Conservation (phyloP, 306 rosid genomes). For the Canavalia ensiformis region DNA sequence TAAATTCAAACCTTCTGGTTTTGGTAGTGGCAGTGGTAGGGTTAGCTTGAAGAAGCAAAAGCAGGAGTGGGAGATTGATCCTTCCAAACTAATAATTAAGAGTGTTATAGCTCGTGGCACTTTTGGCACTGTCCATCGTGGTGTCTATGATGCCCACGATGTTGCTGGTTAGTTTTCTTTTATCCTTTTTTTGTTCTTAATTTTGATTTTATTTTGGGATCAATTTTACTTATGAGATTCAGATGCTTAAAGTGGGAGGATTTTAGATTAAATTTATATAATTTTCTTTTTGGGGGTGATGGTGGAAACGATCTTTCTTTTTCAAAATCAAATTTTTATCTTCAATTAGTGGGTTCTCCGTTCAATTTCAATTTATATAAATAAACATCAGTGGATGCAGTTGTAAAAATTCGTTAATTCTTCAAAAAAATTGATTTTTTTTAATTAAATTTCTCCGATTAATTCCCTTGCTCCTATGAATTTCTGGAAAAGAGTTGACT, state of each 20-base stretch:
- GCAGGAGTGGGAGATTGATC: slow-evolving; percentile 97
- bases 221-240: slow-evolving; percentile 42
- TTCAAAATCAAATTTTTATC: background rate
- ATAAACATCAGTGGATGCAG: background rate
- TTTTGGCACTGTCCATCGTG: slow-evolving; percentile 95
- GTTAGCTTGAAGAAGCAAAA: slow-evolving; percentile 55
- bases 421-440: slow-evolving; percentile 12
- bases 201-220: background rate
- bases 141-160: slow-evolving; percentile 84
- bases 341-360: background rate
- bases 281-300: background rate
- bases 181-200: background rate
- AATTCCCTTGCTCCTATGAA: slow-evolving; percentile 10
- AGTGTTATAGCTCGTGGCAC: slow-evolving; percentile 90
- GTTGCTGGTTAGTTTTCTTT: slow-evolving; percentile 73
- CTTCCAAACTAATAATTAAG: slow-evolving; percentile 85
- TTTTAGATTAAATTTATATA: background rate
- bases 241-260: slow-evolving; percentile 26
- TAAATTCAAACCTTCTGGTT: slow-evolving; percentile 11
- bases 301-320: background rate
- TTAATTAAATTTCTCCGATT: slow-evolving; percentile 29
- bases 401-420: slow-evolving; percentile 41
- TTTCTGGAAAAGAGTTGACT: slow-evolving; percentile 53
- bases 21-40: background rate
- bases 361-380: background rate